Conservation (phyloP, 1,139 yeast species). For the Geotrichum klebahnii region DNA sequence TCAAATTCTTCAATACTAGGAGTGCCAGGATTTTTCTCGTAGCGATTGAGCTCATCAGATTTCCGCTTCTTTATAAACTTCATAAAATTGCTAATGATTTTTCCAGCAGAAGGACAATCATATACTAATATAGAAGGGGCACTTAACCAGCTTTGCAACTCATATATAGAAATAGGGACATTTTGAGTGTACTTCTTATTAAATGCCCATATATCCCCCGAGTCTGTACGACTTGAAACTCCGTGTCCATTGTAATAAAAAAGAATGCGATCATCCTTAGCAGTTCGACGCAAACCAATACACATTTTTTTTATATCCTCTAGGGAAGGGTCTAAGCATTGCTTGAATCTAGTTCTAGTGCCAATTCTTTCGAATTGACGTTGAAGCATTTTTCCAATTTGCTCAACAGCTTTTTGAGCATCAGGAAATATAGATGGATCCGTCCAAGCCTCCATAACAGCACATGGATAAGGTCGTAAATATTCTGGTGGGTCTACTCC, state of each 20-base stretch:
- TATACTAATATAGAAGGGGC: slow-evolving; percentile 95
- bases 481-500: slow-evolving; percentile 98
- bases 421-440: slow-evolving; percentile 83
- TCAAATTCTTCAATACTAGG: slow-evolving; percentile 62
- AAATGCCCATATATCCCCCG: slow-evolving; percentile 99
- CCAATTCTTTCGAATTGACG: slow-evolving; percentile 86
- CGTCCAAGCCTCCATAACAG: slow-evolving; percentile 88
- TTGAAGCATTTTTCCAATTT: slow-evolving; percentile 83
- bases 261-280: slow-evolving; percentile 77
- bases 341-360: slow-evolving; percentile 82
- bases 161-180: slow-evolving; percentile 90
- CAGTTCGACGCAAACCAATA: slow-evolving; percentile 78
- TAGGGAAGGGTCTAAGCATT: slow-evolving; percentile 87
- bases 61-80: slow-evolving; percentile 87
- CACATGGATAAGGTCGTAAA: slow-evolving; percentile 89
- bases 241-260: slow-evolving; percentile 99
- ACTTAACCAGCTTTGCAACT: slow-evolving; percentile 95
- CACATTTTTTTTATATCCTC: slow-evolving; percentile 94
- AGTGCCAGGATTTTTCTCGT: slow-evolving; percentile 35
- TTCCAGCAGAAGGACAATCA: slow-evolving; percentile 94
- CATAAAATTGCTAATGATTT: slow-evolving; percentile 83
- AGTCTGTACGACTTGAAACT: slow-evolving; percentile 93
- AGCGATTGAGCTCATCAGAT: slow-evolving; percentile 61
- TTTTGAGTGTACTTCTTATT: slow-evolving; percentile 95
- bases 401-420: slow-evolving; percentile 86